Evolutionary conservation across 176 grass and related monocot genomes (phyloP), one percentile per base, ranked within the genome.

Genomic region (Oryza meyeriana): DNA sequence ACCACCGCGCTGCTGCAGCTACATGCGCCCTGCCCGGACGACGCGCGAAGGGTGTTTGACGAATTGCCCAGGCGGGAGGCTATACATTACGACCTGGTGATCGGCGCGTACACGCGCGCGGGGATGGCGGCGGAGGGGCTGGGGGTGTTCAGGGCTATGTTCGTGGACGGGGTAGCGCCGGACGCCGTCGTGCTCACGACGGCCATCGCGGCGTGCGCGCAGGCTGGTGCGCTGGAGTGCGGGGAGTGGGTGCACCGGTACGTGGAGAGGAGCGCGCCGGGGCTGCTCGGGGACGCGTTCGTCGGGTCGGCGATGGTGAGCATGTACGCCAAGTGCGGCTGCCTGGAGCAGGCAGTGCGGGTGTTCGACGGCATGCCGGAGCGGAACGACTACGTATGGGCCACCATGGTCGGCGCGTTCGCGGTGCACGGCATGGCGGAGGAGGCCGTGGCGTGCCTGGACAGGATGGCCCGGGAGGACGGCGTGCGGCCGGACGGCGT

Each of bases 291-390:
- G 48, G 92, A 97, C 71, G 85, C 80, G 34, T 97, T 92, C 73
- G 76, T 97, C 2, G 94, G 89, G 2, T 94, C 94, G 10, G 87
- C 91, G 1, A 89, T 94, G 11, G 72, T 97, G 77, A 87, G 84
- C 74, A 92, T 97, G 94, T 94, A 97, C 30, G 92, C 89, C 57
- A 97, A 97, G 70, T 97, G 94, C 47, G 94, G 94, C 11, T 94
- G 85, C 81, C 65, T 97, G 44, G 50, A 87, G 14, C 40, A 87
- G 16, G 89, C 94, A 0, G 81, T 88, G 1, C 40, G 69, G 55
- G 89, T 92, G 76, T 92, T 97, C 61, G 85, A 88, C 36, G 87
- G 88, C 31, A 89, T 97, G 85, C 92, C 94, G 1, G 76, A 90
- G 62, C 81, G 89, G 84, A 97, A 97, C 25, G 85, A 74, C 31